phyloP scores from a whole-genome alignment of 805 yeast species.

The Priceomyces carsonii region DNA sequence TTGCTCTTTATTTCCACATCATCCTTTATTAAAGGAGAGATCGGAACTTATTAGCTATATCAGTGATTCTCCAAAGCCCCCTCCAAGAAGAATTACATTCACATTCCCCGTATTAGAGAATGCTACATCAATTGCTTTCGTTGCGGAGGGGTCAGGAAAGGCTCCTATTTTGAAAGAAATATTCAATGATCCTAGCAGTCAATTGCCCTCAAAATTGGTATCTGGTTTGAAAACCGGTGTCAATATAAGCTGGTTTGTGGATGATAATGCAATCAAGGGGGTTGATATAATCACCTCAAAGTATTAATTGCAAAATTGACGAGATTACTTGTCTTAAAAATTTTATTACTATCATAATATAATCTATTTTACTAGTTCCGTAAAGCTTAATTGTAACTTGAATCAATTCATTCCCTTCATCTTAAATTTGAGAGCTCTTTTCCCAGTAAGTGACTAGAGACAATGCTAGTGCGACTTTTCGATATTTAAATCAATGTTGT shows the following conservation, averaged over 20 bases:
- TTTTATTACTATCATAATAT: neutral
- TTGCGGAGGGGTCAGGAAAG: conserved; percentile 88
- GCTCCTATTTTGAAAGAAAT: conserved; percentile 70
- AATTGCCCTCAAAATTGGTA: conserved; percentile 75
- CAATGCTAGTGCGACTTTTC: too few relatives aligned
- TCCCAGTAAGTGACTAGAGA: too few relatives aligned
- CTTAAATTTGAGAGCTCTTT: too few relatives aligned
- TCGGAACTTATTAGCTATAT: conserved; percentile 58
- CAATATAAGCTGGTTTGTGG: conserved; percentile 80
- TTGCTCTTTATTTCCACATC: conserved; percentile 90
- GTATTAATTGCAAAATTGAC: conserved; percentile 21
- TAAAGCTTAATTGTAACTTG: neutral
- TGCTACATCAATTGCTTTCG: conserved; percentile 65
- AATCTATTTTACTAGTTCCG: neutral
- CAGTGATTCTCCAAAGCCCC: conserved; percentile 89
- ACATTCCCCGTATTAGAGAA: conserved; percentile 72
- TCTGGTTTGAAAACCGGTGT: conserved; percentile 49
- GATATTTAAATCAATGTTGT: conserved; percentile 2
- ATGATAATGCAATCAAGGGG: conserved; percentile 71
- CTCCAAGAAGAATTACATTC: conserved; percentile 86
- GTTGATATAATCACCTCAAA: conserved; percentile 46
- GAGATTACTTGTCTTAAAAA: neutral
- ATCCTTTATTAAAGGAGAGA: conserved; percentile 59
- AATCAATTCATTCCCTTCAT: too few relatives aligned
- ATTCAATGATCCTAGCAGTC: conserved; percentile 50